These are phyloP conservation scores for Sparassis latifolia DNA, from an alignment of 1,284 basidiomycete species.

Conservation along the genomic window DNA sequence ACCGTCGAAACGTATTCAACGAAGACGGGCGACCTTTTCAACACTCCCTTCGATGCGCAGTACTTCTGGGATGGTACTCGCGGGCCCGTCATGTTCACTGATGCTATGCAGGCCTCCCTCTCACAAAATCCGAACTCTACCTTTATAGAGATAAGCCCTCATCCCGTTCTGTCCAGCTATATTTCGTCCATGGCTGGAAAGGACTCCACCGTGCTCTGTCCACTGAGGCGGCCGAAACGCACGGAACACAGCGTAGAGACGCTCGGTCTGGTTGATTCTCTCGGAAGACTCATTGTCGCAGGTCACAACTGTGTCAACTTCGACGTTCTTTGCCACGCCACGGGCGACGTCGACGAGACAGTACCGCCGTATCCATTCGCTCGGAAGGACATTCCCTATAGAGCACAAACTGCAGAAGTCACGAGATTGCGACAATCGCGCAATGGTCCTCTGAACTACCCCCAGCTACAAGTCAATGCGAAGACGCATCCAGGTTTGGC, in stretches of 20 bases:
- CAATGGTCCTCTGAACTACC: slow-evolving; percentile 29
- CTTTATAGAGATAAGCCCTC: slow-evolving; percentile 30
- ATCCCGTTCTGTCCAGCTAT: slow-evolving; percentile 30
- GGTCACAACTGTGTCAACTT: slow-evolving; percentile 13
- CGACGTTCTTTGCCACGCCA: slow-evolving; percentile 7
- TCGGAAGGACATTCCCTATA: slow-evolving; percentile 10
- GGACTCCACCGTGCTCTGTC: not conserved
- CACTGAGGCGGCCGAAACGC: not conserved
- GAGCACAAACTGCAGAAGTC: slow-evolving; percentile 6
- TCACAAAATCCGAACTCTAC: slow-evolving; percentile 12
- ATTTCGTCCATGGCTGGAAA: slow-evolving; percentile 15
- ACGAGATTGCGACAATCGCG: slow-evolving; percentile 13
- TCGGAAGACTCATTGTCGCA: slow-evolving; percentile 10
- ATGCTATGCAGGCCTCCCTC: slow-evolving; percentile 13
- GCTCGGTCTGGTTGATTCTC: slow-evolving; percentile 3
- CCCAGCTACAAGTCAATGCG: slow-evolving; percentile 26
- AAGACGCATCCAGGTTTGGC: slow-evolving; percentile 31
- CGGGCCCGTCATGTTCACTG: slow-evolving; percentile 26
- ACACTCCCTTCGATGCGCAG: slow-evolving; percentile 16
- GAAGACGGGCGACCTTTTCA: slow-evolving; percentile 18
- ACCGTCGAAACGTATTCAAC: slow-evolving; percentile 19
- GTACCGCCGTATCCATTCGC: slow-evolving; percentile 15
- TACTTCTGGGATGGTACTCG: slow-evolving; percentile 32
- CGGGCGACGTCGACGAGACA: not conserved
- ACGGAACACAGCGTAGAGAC: not conserved